These are phyloP conservation scores for Teratosphaeriaceae sp. DNA, from an alignment of 2,329 filamentous ascomycete species.

Conservation along the genomic window DNA sequence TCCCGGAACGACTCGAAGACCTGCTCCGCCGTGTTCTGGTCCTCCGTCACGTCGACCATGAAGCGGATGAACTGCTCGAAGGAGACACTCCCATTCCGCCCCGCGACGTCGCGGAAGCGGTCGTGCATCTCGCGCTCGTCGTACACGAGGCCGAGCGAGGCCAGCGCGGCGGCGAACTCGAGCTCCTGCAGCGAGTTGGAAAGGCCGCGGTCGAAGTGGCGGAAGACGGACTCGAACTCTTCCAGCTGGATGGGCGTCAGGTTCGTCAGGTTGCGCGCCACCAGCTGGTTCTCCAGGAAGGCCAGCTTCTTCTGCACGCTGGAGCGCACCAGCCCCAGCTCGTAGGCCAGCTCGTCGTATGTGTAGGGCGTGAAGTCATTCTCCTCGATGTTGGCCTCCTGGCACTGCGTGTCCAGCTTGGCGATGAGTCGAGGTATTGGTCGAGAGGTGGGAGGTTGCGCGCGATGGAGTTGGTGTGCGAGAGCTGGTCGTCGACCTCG, in stretches of 20 bases:
- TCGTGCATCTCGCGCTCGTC: slow-evolving; percentile 98
- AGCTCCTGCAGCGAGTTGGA: slow-evolving; percentile 87
- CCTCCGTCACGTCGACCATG: slow-evolving; percentile 98
- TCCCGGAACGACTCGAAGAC: slow-evolving; percentile 97
- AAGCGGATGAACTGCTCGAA: slow-evolving; percentile 99
- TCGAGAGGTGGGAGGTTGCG: slow-evolving; percentile 85
- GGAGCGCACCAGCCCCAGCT: slow-evolving; percentile 82
- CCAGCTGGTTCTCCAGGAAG: slow-evolving; percentile 97
- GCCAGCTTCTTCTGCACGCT: slow-evolving; percentile 93
- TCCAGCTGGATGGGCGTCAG: slow-evolving; percentile 96
- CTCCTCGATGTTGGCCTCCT: slow-evolving; percentile 96
- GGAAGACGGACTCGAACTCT: slow-evolving; percentile 97
- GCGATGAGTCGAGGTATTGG: slow-evolving; percentile 81
- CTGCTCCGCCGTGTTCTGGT: slow-evolving; percentile 97
- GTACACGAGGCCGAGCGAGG: slow-evolving; percentile 91
- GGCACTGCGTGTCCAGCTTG: slow-evolving; percentile 78
- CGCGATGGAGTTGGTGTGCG: slow-evolving; percentile 78
- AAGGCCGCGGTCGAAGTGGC: slow-evolving; percentile 92
- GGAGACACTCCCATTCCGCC: slow-evolving; percentile 65
- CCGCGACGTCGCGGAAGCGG: slow-evolving; percentile 76
- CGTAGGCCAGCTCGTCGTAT: slow-evolving; percentile 92
- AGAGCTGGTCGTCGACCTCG: slow-evolving; percentile 89
- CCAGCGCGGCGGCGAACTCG: slow-evolving; percentile 91
- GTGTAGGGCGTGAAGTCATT: slow-evolving; percentile 99
- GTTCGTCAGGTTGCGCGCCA: slow-evolving; percentile 97